Percentiles rank a stretch among this genome's conserved stretches.
Conservation (phyloP, 495 filamentous ascomycete genomes). For the Neurospora tetraspora region DNA sequence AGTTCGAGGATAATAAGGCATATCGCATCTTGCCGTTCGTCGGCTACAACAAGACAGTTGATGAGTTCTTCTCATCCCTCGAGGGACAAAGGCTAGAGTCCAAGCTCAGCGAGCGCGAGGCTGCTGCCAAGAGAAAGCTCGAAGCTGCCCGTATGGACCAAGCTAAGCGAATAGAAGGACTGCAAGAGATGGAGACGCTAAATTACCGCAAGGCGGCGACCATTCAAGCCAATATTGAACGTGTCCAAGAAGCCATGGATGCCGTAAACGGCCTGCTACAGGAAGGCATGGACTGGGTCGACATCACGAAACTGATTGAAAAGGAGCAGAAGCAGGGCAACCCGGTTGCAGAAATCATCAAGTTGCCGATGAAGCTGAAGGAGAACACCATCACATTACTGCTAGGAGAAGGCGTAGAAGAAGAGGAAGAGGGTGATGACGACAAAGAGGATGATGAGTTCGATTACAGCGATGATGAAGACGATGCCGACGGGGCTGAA, state of each 20-base stretch:
- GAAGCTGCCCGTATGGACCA: slow-evolving; percentile 76
- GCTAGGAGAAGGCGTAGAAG: slow-evolving; percentile 58
- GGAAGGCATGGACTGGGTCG: slow-evolving; percentile 95
- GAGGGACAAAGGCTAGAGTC: slow-evolving; percentile 91
- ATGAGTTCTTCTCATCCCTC: slow-evolving; percentile 93
- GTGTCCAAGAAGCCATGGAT: slow-evolving; percentile 83
- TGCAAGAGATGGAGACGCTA: slow-evolving; percentile 67
- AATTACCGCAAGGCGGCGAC: slow-evolving; percentile 84
- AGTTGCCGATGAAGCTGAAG: slow-evolving; percentile 75
- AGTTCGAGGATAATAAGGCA: slow-evolving; percentile 59
- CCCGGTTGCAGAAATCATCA: slow-evolving; percentile 77
- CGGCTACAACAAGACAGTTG: slow-evolving; percentile 84
- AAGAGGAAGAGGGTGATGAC: slow-evolving; percentile 44
- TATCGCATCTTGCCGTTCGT: slow-evolving; percentile 63
- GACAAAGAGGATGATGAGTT: slow-evolving; percentile 56
- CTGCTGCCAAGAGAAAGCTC: slow-evolving; percentile 69
- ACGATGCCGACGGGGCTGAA: slow-evolving; percentile 49
- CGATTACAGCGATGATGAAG: slow-evolving; percentile 56
- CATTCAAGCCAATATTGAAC: slow-evolving; percentile 77
- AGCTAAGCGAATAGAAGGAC: slow-evolving; percentile 65
- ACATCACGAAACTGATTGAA: slow-evolving; percentile 79
- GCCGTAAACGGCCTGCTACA: slow-evolving; percentile 81
- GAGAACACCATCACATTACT: slow-evolving; percentile 81
- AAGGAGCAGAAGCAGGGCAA: slow-evolving; percentile 73
- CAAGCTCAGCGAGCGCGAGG: slow-evolving; percentile 67